phyloP scores from a whole-genome alignment of 208 protist species.

The Acanthamoeba sp. region DNA sequence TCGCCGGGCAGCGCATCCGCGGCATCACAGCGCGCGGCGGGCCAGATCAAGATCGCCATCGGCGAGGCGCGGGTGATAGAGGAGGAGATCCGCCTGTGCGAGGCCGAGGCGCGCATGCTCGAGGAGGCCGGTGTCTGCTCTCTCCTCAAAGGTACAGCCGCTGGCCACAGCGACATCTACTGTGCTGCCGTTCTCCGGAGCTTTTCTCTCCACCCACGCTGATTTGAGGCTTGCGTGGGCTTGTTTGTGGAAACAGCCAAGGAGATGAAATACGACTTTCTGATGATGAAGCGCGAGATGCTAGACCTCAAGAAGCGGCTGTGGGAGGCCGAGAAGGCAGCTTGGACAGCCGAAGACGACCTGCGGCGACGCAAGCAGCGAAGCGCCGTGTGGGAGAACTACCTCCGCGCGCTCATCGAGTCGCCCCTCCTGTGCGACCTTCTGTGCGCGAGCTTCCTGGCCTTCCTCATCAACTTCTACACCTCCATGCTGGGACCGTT shows the following conservation, averaged over 20 bases:
- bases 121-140: background rate
- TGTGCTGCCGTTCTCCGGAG: too few species aligned
- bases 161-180: background rate
- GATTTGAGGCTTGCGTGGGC: background rate
- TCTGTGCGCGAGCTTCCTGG: background rate
- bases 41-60: background rate
- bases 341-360: background rate
- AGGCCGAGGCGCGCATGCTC: background rate
- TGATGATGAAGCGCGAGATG: slow-evolving; percentile 38
- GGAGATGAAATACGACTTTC: slow-evolving; percentile 20
- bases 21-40: background rate
- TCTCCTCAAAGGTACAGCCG: background rate
- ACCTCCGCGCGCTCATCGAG: background rate
- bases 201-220: background rate
- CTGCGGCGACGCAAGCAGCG: background rate
- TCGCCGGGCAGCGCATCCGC: background rate
- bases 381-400: slow-evolving; percentile 13
- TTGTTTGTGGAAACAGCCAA: background rate
- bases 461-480: background rate
- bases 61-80: slow-evolving; percentile 14
- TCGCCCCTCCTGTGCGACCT: slow-evolving; percentile 27
- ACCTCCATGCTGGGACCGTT: background rate
- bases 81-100: background rate
- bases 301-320: background rate
- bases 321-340: slow-evolving; percentile 12